A percentile compares a stretch with the other conserved stretches of the same genome.
Evolutionary conservation across 257 asterid genomes (phyloP).

Genomic region (Primulina huaijiensis): DNA sequence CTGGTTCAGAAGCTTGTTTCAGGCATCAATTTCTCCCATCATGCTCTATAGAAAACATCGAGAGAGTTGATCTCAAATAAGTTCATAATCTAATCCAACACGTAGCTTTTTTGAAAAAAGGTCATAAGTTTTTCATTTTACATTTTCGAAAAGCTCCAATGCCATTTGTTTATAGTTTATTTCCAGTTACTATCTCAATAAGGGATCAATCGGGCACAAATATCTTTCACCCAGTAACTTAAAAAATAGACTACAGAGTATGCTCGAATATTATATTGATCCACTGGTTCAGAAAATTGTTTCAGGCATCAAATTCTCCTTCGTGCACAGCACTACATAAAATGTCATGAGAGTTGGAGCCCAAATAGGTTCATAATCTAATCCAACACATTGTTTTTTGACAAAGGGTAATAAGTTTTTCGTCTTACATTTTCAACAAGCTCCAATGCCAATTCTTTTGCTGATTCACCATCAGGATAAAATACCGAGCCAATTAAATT

Average conservation of each 20-base stretch:
- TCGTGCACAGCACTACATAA: neutral
- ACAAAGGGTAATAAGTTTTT: neutral
- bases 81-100: neutral
- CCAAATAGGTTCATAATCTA: neutral
- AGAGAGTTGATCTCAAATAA: neutral
- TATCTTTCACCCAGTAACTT: neutral
- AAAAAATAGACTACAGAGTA: neutral
- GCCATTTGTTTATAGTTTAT: neutral
- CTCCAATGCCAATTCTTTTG: conserved; percentile 85
- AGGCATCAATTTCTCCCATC: neutral
- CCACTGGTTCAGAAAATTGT: neutral
- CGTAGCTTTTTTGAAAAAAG: neutral
- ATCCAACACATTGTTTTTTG: neutral
- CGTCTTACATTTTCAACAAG: conserved; percentile 70
- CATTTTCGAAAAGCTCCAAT: neutral
- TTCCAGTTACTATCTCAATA: neutral
- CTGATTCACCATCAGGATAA: conserved; percentile 86
- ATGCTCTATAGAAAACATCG: neutral
- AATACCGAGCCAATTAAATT: conserved; percentile 83
- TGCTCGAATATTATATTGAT: neutral
- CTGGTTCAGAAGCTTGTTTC: conserved; percentile 7
- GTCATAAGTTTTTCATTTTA: neutral
- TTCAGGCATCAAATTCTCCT: conserved; percentile 1
- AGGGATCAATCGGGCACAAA: neutral
- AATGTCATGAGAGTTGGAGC: conserved; percentile 3